Base-by-base conservation (phyloP, 108 stramenopile species). In the Skeletonema marinoi region DNA sequence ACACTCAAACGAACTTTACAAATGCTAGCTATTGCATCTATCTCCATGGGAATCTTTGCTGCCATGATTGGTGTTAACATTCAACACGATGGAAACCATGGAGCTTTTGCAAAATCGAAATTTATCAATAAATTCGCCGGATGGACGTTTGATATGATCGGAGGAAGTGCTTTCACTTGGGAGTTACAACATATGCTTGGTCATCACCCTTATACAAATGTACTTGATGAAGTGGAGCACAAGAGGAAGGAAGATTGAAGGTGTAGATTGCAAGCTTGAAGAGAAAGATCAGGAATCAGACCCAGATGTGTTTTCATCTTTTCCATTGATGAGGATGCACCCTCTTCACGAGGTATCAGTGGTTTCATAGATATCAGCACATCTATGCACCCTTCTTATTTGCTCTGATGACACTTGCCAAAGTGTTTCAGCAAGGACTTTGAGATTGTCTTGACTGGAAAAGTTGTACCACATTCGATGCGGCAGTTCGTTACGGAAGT, bases 201-300 rank as follows among this genome's bases (percentile, higher is more conserved):
- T 6, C 93, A 94, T 82, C 93, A 94, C 80, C 88, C 91, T 14
- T 94, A 92, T 80, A 94, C 93, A 30, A 94, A 93, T 75, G 64
- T 94, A 3, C 80, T 88, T 67, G 88, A 88, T 60, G 77, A 39
- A 19, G 90, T 86, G 39, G 89, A 89, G 14, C 88, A 90, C 61
- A 70, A 86, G 54, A 88, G 70, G 30, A 81, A 80, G 62, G 69
- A 66, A 29, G 32, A 48, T 29, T 29, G 32, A 48, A 30, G 75
- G 69, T 11, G 84, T 88, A 38, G 88, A 75, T 38, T 63, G 74
- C 70, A 36, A 62, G 12, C 33, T 88, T 21, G 70, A 71, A 36
- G 80, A 88, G 38, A 85, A 78, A 59, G 82, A 86, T 80, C 65
- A 85, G 75, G 88, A 88, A 66, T 85, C 83, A 14, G 88, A 88